Evolutionary conservation across 305 asterid genomes (phyloP).

Genomic region (Rubia peregrina): DNA sequence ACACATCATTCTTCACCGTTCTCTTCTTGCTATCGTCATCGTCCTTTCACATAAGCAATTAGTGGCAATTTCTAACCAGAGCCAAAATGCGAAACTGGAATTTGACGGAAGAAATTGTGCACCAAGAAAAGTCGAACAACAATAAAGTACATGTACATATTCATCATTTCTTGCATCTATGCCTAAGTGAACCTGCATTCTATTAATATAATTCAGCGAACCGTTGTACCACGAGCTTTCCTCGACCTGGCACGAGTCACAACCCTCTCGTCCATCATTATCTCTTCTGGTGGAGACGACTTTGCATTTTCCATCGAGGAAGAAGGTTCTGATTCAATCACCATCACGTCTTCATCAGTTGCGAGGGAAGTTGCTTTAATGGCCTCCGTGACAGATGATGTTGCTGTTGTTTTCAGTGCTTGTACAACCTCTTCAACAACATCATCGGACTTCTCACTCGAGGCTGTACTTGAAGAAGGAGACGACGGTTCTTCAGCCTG

Average conservation of each 20-base stretch:
- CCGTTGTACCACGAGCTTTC: slow-evolving; percentile 25
- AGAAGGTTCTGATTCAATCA: slow-evolving; percentile 37
- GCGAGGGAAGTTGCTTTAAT: slow-evolving; percentile 24
- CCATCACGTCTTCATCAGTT: slow-evolving; percentile 34
- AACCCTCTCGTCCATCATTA: slow-evolving; percentile 36
- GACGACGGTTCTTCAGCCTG: slow-evolving; percentile 38
- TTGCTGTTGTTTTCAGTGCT: slow-evolving; percentile 41
- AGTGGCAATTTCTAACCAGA: background rate
- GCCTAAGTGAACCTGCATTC: slow-evolving; percentile 25
- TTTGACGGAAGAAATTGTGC: background rate
- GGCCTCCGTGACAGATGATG: slow-evolving; percentile 27
- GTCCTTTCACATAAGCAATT: background rate
- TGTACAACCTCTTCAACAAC: slow-evolving; percentile 34
- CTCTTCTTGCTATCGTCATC: background rate
- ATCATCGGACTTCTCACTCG: slow-evolving; percentile 41
- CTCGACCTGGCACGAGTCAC: slow-evolving; percentile 60
- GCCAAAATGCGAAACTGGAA: background rate
- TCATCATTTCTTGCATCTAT: slow-evolving; percentile 23
- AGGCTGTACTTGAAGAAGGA: slow-evolving; percentile 34
- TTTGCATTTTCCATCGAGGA: slow-evolving; percentile 27
- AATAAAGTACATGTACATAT: slow-evolving; percentile 8
- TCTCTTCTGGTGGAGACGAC: slow-evolving; percentile 27
- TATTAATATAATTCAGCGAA: slow-evolving; percentile 21
- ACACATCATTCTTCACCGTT: background rate
- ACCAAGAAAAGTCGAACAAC: background rate